Conservation (phyloP, 75 land plant species). For the Picea glauca region DNA sequence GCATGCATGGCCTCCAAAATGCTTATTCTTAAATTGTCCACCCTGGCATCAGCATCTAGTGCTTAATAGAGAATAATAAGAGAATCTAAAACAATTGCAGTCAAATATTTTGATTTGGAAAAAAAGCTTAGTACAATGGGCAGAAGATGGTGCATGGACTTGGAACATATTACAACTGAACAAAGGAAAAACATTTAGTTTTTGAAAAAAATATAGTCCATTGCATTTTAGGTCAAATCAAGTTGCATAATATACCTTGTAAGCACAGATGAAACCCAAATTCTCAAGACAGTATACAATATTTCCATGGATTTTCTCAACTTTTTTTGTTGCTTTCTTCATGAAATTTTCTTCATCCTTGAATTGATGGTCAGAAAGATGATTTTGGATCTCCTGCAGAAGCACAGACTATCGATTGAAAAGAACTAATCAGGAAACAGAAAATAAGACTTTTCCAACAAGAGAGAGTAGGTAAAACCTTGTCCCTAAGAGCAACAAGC, state of each 20-base stretch:
- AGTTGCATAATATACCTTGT: slow-evolving; percentile 39
- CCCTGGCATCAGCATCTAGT: too few relatives aligned
- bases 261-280: slow-evolving; percentile 73
- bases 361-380: slow-evolving; percentile 8
- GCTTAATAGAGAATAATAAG: too few relatives aligned
- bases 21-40: background rate
- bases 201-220: background rate
- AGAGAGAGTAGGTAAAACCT: slow-evolving; percentile 30
- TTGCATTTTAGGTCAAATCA: background rate
- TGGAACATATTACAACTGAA: too few relatives aligned
- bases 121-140: too few relatives aligned
- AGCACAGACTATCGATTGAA: slow-evolving; percentile 31
- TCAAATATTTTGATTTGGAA: too few relatives aligned
- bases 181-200: background rate
- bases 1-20: background rate
- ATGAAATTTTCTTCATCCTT: slow-evolving; percentile 42
- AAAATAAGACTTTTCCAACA: background rate
- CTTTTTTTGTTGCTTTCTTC: slow-evolving; percentile 30
- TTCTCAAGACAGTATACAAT: slow-evolving; percentile 69
- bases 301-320: slow-evolving; percentile 40
- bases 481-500: slow-evolving; percentile 34
- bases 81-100: too few relatives aligned
- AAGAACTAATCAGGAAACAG: background rate
- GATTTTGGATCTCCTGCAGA: slow-evolving; percentile 19
- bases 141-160: background rate